Base-by-base conservation (phyloP, 805 yeast genomes). In the Metschnikowia henanensis region DNA sequence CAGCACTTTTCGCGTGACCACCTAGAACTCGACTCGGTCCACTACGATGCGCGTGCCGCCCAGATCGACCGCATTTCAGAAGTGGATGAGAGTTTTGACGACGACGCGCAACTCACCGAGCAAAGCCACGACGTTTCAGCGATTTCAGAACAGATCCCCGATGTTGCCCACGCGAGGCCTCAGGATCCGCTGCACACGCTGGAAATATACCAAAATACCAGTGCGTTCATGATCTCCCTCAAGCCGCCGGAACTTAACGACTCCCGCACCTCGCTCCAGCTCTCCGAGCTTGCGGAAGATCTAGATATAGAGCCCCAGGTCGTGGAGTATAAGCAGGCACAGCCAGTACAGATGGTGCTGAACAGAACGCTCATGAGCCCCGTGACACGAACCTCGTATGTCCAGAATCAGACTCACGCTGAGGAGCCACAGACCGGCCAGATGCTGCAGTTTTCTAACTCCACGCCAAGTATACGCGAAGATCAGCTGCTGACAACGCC, bases 141-240 rank as follows among this genome's bases (percentile, higher is more conserved):
- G 20, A 25, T 6, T 6, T 17, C 17, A 16, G 19, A 16, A 8
- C 30, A 16, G 19, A 12, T 7, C 6, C 10, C 16, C 6, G 21
- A 26, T 16, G 25, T 23, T 9, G 12, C 16, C n/a, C 19, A 13
- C 17, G 17, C 12, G 18, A 6, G 28, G 15, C 35, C 15, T 1
- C 22, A 10, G 10, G 30, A 25, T 7, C 13, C 30, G 15, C 13
- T 9, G 7, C 38, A 23, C 8, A 4, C 30, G 20, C 33, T 26
- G 20, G 43, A 37, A 9, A 34, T 51, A 18, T 52, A 51, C 38
- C 41, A 45, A 18, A 46, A 49, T 21, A 40, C 52, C 25, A 34
- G 43, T 13, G 55, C 55, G 5, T 52, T 52, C 43, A 48, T 48
- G 47, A 52, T 52, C 21, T 43, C 50, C 3, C 43, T 51, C 32